A percentile compares a stretch with the other conserved stretches of the same genome.
Evolutionary conservation across 257 asterid genomes (phyloP).

Genomic region (Voacanga thouarsii): DNA sequence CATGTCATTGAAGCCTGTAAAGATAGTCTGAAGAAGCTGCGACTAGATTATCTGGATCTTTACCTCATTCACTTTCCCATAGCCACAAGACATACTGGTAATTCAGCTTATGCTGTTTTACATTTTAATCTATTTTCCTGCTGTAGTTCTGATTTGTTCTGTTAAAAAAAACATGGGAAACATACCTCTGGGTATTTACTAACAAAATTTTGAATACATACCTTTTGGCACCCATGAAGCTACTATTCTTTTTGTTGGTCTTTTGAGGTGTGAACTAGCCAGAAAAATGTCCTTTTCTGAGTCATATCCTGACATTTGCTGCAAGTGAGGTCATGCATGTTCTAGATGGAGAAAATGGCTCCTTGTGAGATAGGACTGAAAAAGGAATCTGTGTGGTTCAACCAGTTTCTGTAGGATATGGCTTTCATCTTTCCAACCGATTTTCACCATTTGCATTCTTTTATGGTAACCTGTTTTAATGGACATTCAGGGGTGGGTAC

Average conservation of each 20-base stretch:
- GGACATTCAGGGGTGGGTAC: constrained; percentile 48
- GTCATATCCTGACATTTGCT: neutral
- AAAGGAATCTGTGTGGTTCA: neutral
- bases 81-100: constrained; percentile 72
- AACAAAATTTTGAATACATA: neutral
- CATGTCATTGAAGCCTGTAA: constrained; percentile 67
- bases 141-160: neutral
- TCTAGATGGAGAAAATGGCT: neutral
- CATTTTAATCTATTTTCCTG: neutral
- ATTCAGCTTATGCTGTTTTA: neutral
- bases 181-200: neutral
- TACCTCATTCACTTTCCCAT: constrained; percentile 66
- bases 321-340: too few species aligned
- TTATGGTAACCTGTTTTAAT: neutral
- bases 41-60: constrained; percentile 54
- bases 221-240: too few species aligned
- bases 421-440: neutral
- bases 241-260: neutral
- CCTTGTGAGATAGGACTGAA: neutral
- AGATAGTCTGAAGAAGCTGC: constrained; percentile 56
- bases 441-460: neutral
- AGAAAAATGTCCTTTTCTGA: neutral
- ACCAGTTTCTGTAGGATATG: neutral
- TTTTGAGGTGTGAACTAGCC: neutral
- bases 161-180: neutral